Conservation (phyloP, 106 monocot species). For the Agapanthus africanus region DNA sequence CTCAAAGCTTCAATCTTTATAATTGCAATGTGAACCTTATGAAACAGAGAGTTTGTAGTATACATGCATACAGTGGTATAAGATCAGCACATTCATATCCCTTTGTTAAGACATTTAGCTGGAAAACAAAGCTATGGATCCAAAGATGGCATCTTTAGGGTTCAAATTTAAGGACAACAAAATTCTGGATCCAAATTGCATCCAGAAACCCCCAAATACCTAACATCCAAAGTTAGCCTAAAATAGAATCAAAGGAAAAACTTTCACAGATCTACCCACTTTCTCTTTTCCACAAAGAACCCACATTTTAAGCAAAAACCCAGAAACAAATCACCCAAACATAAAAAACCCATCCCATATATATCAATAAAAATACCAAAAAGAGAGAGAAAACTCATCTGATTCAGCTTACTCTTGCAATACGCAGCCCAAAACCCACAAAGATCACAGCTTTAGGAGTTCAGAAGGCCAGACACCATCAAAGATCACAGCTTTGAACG, state of each 20-base stretch:
- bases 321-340: slow-evolving; percentile 1
- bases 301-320: background rate
- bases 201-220: background rate
- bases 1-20: background rate
- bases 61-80: background rate
- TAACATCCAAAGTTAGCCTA: background rate
- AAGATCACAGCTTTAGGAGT: slow-evolving; percentile 3
- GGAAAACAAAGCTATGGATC: background rate
- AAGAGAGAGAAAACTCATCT: background rate
- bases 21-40: background rate
- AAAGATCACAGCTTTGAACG: no score
- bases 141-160: background rate
- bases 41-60: background rate
- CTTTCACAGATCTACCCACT: background rate
- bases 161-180: no score
- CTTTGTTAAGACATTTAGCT: no score
- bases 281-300: background rate
- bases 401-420: background rate
- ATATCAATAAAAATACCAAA: background rate
- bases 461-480: no score
- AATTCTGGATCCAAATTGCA: no score
- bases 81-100: background rate
- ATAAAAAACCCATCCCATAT: background rate
- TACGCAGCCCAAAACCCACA: background rate
- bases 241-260: background rate